Evolutionary conservation across 2,329 filamentous ascomycete genomes (phyloP).

Genomic region (Teratosphaeria zuluensis): DNA sequence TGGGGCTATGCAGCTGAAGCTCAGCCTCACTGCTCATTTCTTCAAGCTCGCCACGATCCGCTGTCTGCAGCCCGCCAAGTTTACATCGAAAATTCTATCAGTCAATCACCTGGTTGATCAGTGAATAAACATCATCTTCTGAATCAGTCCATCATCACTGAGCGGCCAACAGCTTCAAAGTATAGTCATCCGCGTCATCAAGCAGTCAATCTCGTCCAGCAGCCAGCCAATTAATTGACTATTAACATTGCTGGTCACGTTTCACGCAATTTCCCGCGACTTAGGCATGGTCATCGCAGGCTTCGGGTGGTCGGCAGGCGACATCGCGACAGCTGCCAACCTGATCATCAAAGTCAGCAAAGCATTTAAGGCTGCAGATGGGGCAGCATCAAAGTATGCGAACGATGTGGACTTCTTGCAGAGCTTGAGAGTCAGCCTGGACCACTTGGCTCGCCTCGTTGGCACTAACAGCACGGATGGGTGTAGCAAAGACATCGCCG

Average conservation of each 20-base stretch:
- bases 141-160: too few species aligned
- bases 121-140: too few species aligned
- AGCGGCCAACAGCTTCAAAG: too few species aligned
- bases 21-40: too few species aligned
- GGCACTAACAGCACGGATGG: background rate
- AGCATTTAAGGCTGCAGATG: background rate
- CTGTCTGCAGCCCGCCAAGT: too few species aligned
- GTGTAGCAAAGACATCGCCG: background rate
- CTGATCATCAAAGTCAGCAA: background rate
- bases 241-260: background rate
- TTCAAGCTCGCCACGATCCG: too few species aligned
- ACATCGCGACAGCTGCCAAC: background rate
- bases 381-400: background rate
- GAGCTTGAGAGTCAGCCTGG: background rate
- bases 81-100: too few species aligned
- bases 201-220: too few species aligned
- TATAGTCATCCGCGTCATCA: too few species aligned
- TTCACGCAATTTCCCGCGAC: background rate
- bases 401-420: background rate
- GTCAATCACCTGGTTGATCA: too few species aligned
- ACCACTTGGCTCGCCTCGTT: background rate
- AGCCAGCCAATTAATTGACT: too few species aligned
- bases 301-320: background rate
- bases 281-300: background rate
- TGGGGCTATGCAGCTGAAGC: too few species aligned